Percentiles rank a stretch among this genome's conserved stretches.
Conservation (phyloP, 1,284 basidiomycete genomes). For the Apiotrichum laibachii region DNA sequence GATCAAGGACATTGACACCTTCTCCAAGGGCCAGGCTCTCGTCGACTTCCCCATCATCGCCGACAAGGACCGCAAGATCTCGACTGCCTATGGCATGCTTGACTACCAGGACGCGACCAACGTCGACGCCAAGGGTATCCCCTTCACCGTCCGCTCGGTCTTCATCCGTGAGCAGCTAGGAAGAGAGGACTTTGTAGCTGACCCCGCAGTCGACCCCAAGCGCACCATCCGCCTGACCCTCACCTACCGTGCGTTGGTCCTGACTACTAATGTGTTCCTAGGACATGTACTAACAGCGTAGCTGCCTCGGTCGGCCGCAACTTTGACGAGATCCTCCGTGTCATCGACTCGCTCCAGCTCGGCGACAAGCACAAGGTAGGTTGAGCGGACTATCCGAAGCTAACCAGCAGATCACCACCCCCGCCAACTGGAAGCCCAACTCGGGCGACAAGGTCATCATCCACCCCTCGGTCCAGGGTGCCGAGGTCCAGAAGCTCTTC, state of each 20-base stretch:
- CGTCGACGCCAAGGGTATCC: conserved; percentile 77
- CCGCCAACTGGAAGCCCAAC: conserved; percentile 4
- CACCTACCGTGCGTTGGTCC: conserved; percentile 61
- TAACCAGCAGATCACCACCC: conserved; percentile 7
- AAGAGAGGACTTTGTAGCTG: background rate
- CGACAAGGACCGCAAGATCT: conserved; percentile 81
- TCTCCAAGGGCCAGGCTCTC: conserved; percentile 57
- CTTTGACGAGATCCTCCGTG: conserved; percentile 79
- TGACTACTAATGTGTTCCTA: no score
- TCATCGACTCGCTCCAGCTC: conserved; percentile 82
- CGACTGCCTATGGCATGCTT: conserved; percentile 73
- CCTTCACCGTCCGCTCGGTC: conserved; percentile 83
- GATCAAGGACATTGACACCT: conserved; percentile 89
- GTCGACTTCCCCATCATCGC: conserved; percentile 96
- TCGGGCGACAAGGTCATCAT: conserved; percentile 83
- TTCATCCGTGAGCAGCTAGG: conserved; percentile 64
- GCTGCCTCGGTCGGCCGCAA: conserved; percentile 64
- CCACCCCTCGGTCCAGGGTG: conserved; percentile 78
- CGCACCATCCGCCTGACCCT: conserved; percentile 85
- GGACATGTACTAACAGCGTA: background rate
- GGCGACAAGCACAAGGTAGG: conserved; percentile 72
- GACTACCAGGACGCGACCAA: conserved; percentile 86
- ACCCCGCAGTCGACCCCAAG: conserved; percentile 66
- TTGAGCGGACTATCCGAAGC: no score
- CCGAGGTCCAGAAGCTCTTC: conserved; percentile 74